Evolutionary conservation across 768 basidiomycete genomes (phyloP).

Genomic region (Hygrophorus russula): DNA sequence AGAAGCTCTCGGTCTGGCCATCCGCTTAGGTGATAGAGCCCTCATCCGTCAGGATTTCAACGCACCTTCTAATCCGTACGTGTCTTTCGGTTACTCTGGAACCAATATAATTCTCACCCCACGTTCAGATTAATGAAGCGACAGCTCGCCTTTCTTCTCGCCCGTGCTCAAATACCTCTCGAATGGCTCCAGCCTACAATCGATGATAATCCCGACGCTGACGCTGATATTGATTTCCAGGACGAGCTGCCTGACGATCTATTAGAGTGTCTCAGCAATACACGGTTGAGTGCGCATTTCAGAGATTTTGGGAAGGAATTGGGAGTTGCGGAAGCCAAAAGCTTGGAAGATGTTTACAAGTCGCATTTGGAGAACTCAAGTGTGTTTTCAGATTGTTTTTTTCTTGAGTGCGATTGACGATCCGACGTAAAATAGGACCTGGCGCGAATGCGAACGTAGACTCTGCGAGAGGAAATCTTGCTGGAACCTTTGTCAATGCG

Average conservation of each 20-base stretch:
- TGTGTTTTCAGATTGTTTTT: slow-evolving; percentile 18
- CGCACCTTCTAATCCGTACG: slow-evolving; percentile 79
- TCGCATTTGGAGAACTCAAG: slow-evolving; percentile 87
- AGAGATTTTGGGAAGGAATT: slow-evolving; percentile 89
- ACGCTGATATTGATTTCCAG: slow-evolving; percentile 42
- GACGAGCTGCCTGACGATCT: slow-evolving; percentile 74
- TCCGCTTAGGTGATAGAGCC: slow-evolving; percentile 70
- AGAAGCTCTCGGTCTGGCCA: slow-evolving; percentile 79
- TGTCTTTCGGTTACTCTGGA: slow-evolving; percentile 8
- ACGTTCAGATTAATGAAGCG: slow-evolving; percentile 71
- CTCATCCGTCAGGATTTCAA: slow-evolving; percentile 84
- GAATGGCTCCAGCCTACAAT: slow-evolving; percentile 72
- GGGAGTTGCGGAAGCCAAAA: slow-evolving; percentile 81
- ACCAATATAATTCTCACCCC: not conserved
- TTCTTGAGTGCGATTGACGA: not conserved
- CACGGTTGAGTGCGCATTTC: slow-evolving; percentile 75
- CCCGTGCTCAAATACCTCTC: slow-evolving; percentile 82
- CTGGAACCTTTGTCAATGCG: slow-evolving; percentile 96
- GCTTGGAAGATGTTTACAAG: slow-evolving; percentile 95
- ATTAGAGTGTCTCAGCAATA: slow-evolving; percentile 77
- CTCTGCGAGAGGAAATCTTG: slow-evolving; percentile 88
- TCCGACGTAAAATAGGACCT: slow-evolving; percentile 31
- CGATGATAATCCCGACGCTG: slow-evolving; percentile 38
- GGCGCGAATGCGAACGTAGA: slow-evolving; percentile 71
- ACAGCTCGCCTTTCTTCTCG: slow-evolving; percentile 89